A percentile compares a stretch with the other conserved stretches of the same genome.
These are phyloP conservation scores for Eucalyptus sideroxylon DNA, from an alignment of 345 rosid genomes.

Conservation along the genomic window DNA sequence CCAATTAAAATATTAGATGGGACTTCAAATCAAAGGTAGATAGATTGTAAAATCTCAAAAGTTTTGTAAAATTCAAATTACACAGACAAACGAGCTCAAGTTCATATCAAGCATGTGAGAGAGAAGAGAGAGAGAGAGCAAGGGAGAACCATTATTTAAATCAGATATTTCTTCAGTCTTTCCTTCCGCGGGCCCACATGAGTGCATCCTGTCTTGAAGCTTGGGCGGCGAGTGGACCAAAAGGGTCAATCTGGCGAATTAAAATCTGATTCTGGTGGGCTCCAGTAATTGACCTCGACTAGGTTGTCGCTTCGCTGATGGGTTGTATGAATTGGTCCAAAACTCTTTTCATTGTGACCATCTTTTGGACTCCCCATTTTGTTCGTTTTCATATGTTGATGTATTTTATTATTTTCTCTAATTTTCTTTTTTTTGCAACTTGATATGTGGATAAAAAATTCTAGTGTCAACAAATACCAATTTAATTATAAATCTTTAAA, in stretches of 20 bases:
- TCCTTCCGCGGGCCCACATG: neutral
- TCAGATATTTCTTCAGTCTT: neutral
- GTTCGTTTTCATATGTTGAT: neutral
- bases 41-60: neutral
- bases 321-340: neutral
- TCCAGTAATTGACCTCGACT: neutral
- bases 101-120: neutral
- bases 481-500: too few relatives aligned
- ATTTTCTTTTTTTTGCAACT: neutral
- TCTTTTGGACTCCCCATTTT: neutral
- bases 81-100: neutral
- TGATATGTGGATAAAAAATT: too few relatives aligned
- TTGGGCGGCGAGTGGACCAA: neutral
- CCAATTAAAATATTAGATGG: neutral
- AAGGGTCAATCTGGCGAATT: too few relatives aligned
- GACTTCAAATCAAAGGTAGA: neutral
- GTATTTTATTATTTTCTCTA: neutral
- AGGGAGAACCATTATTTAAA: neutral
- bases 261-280: neutral
- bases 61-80: accelerated
- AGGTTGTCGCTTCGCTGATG: neutral
- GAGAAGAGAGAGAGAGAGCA: too few relatives aligned
- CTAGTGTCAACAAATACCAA: too few relatives aligned
- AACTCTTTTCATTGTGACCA: neutral
- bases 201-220: neutral